phyloP scores from a whole-genome alignment of 768 basidiomycete genomes.

The Russula olivacea region DNA sequence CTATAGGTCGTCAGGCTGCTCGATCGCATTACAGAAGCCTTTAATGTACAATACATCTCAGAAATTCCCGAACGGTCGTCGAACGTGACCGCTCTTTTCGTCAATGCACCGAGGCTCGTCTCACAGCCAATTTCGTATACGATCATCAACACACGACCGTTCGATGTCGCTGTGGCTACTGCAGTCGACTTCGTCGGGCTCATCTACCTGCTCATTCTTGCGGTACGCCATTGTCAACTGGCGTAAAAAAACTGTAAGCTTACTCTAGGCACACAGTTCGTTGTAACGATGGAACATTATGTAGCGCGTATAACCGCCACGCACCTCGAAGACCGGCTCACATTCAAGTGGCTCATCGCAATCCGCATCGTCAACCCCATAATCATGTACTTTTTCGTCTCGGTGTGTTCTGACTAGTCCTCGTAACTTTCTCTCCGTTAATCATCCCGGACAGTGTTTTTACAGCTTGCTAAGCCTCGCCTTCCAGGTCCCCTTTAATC shows the following conservation, averaged over 20 bases:
- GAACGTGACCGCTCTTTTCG: slow-evolving; percentile 37
- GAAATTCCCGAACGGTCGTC: slow-evolving; percentile 27
- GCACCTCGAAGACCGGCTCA: slow-evolving; percentile 38
- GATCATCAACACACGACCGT: slow-evolving; percentile 48
- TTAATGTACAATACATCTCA: slow-evolving; percentile 34
- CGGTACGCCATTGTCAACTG: slow-evolving; percentile 23
- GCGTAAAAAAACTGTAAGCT: not conserved
- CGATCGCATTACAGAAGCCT: slow-evolving; percentile 34
- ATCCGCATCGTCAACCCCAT: slow-evolving; percentile 39
- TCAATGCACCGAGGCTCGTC: slow-evolving; percentile 45
- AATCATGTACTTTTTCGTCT: slow-evolving; percentile 36
- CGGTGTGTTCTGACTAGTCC: slow-evolving; percentile 14
- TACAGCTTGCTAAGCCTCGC: slow-evolving; percentile 55
- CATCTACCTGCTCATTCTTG: slow-evolving; percentile 32
- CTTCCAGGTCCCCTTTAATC: slow-evolving; percentile 51
- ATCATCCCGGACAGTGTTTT: slow-evolving; percentile 37
- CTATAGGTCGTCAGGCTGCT: slow-evolving; percentile 32
- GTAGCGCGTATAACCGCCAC: slow-evolving; percentile 33
- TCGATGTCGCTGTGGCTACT: slow-evolving; percentile 45
- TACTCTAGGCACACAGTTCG: slow-evolving; percentile 3
- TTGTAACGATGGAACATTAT: slow-evolving; percentile 25
- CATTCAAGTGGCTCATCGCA: slow-evolving; percentile 35
- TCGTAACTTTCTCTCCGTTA: not conserved
- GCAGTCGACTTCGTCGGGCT: slow-evolving; percentile 33
- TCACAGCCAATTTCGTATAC: slow-evolving; percentile 45